phyloP scores from a whole-genome alignment of 352 stramenopile species.

The Blastocystis sp. region DNA sequence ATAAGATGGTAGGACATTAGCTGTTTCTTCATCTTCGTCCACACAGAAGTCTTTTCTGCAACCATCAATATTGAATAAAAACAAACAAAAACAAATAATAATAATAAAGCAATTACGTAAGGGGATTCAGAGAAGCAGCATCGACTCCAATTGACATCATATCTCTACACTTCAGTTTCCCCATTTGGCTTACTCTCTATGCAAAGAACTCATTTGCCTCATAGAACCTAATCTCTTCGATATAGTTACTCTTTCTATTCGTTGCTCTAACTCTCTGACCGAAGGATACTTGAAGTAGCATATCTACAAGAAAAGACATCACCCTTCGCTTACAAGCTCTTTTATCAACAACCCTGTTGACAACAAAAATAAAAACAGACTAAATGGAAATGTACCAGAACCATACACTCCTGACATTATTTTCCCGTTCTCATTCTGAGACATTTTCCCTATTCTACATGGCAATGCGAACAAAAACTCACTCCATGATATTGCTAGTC shows the following conservation, averaged over 20 bases:
- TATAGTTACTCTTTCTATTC: neutral
- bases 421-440: neutral
- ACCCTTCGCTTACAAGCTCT: neutral
- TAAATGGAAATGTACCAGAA: neutral
- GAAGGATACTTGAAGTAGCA: slow-evolving; percentile 18
- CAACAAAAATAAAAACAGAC: slow-evolving; percentile 13
- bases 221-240: neutral
- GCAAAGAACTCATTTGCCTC: slow-evolving; percentile 34
- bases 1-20: slow-evolving; percentile 38
- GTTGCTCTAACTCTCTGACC: neutral
- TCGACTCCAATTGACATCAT: slow-evolving; percentile 54
- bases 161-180: neutral
- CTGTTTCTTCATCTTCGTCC: neutral
- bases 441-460: neutral
- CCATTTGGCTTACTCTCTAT: neutral
- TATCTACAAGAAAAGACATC: neutral
- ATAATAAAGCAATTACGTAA: neutral
- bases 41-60: neutral
- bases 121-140: slow-evolving; percentile 14
- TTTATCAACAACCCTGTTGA: neutral
- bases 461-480: neutral
- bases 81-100: neutral
- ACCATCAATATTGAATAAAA: neutral
- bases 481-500: neutral
- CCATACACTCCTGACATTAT: slow-evolving; percentile 34